Evolutionary conservation across 208 protist species (phyloP), one percentile per base, ranked within the genome.

Genomic region (Porcisia hertigi): DNA sequence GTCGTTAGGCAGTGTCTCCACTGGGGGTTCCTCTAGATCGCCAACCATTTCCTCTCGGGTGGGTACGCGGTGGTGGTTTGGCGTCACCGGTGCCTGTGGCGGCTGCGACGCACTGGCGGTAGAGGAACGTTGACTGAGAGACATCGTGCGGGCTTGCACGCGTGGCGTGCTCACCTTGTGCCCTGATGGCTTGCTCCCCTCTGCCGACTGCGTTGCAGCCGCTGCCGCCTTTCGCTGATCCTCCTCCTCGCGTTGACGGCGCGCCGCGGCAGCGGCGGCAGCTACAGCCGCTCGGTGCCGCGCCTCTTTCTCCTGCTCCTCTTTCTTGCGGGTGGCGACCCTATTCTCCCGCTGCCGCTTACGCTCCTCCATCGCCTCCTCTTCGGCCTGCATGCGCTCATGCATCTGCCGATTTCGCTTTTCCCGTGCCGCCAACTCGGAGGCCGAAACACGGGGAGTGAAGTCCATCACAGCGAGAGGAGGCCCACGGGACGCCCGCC

Each of bases 1-100:
- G 81, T 98, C 94, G 60, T 86, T 91, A 1, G 88, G 64, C 36
- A 88, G 73, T 30, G 87, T 73, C 77, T 92, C 90, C n/a, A 25
- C 30, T 2, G 94, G 94, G 34, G 79, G 66, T 11, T 67, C 70
- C 76, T 96, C 90, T 7, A 83, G 72, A 34, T 94, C 90, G 9
- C 86, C 89, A 12, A 92, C 66, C 4, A 98, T 75, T 79, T 96
- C 88, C 71, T 85, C 85, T 5, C 77, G 73, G 4, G 89, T 92
- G 9, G 91, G 92, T n/a, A 92, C 77, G 45, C 73, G 75, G 39
- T 73, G 73, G 45, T 74, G 82, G 65, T 83, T 86, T 34, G 82
- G 78, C 20, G 81, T 72, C 30, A 81, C 77, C 1, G 73, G 79
- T 45, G 75, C 60, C 25, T 73, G 74, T 0, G 76, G 79, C 52